Conservation (phyloP, 2,329 filamentous ascomycete species). For the Pestalotiopsis sp. region DNA sequence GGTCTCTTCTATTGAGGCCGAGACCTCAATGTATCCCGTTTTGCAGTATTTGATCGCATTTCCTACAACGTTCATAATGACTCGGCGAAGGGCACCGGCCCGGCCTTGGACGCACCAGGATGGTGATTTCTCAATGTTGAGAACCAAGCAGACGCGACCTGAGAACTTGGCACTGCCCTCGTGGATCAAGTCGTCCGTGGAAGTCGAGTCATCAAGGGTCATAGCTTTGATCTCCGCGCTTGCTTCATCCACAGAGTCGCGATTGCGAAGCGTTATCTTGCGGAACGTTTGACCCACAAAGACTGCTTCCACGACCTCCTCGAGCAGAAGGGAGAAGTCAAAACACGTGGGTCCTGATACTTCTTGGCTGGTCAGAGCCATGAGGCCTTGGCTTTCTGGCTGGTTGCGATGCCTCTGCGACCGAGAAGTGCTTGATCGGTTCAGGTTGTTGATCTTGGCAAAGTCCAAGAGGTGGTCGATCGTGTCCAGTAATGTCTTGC, state of each 20-base stretch:
- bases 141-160: conserved; percentile 42
- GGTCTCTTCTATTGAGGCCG: conserved; percentile 28
- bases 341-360: conserved; percentile 27
- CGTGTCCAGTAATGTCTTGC: conserved; percentile 54
- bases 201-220: neutral
- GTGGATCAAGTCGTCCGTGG: conserved; percentile 29
- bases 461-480: conserved; percentile 57
- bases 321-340: conserved; percentile 41
- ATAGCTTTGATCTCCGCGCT: conserved; percentile 50
- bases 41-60: conserved; percentile 65
- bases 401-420: neutral
- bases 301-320: conserved; percentile 51
- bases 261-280: neutral
- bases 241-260: conserved; percentile 13
- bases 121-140: conserved; percentile 49
- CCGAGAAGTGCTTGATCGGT: conserved; percentile 6
- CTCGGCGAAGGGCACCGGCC: conserved; percentile 51
- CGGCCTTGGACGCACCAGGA: conserved; percentile 58
- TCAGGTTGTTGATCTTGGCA: conserved; percentile 51
- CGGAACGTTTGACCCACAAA: conserved; percentile 45
- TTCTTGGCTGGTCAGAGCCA: conserved; percentile 18
- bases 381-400: conserved; percentile 6
- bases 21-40: conserved; percentile 31
- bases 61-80: conserved; percentile 65
- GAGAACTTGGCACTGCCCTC: neutral